phyloP scores from a whole-genome alignment of 371 early-diverging fungal species.

The Syncephalis plumigaleata region DNA sequence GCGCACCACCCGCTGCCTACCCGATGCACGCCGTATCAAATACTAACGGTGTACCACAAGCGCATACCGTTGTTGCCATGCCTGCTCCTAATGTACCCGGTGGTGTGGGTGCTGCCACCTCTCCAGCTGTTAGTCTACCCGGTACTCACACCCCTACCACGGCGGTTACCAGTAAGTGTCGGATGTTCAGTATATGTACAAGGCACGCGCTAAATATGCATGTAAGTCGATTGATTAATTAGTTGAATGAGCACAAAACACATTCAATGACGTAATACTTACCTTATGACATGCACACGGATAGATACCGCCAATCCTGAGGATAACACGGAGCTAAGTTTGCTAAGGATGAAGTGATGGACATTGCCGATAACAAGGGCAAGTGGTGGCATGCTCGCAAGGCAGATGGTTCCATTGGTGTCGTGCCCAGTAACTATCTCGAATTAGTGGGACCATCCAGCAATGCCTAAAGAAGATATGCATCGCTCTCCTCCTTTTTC shows the following conservation, averaged over 20 bases:
- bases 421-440: slow-evolving; percentile 81
- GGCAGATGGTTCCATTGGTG: slow-evolving; percentile 63
- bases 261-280: no score
- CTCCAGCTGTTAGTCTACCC: no score
- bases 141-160: no score
- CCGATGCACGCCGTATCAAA: slow-evolving; percentile 7
- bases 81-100: slow-evolving; percentile 15
- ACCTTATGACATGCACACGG: no score
- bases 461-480: no score
- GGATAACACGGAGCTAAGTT: slow-evolving; percentile 89
- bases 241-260: no score
- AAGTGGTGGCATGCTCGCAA: slow-evolving; percentile 93
- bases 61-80: slow-evolving; percentile 15
- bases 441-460: no score
- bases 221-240: no score
- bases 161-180: no score
- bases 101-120: slow-evolving; percentile 7
- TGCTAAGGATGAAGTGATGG: slow-evolving; percentile 69
- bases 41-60: slow-evolving; percentile 9
- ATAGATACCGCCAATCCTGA: slow-evolving; percentile 68
- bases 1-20: slow-evolving; percentile 1
- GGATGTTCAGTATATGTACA: neutral
- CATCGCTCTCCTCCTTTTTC: no score
- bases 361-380: slow-evolving; percentile 76
- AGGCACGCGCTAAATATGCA: neutral